Evolutionary conservation across 2,329 filamentous ascomycete species (phyloP), one percentile per base, ranked within the genome.

Genomic region (Ophiobolus disseminans): DNA sequence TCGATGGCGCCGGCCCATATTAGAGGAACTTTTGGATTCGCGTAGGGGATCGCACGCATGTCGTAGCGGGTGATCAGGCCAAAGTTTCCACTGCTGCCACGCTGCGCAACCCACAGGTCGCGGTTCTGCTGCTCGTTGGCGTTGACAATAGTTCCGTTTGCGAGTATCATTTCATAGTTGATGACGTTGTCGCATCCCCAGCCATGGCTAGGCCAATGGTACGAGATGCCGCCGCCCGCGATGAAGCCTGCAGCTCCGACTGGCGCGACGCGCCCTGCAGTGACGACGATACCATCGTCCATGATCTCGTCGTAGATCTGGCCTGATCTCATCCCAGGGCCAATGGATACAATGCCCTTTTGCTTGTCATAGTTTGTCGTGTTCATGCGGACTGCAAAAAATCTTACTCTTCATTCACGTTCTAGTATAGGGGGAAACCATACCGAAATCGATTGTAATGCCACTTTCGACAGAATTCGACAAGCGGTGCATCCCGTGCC

Each of bases 81-180:
- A 44, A 75, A 74, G 57, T 75, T 74, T 48, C 63, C 70, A 49
- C 62, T 66, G 17, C 73, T 72, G 2, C 72, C 73, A 46, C 73
- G 73, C 40, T 75, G 50, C 16, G 73, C 72, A 50, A 58, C 59
- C 58, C 64, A 74, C 1, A 76, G 62, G 39, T 75, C 70, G 10
- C 53, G 38, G 43, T 62, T 48, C 54, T 55, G 53, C 52, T 53
- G 38, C 3, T 55, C 48, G 30, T 69, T 75, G 23, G 63, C 73
- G 23, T 75, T 51, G 19, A 70, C 58, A 19, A 74, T 48, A 2
- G 59, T 57, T 10, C 71, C 73, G 35, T 63, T 57, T 25, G 70
- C 68, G 20, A 75, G 65, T 5, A 74, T 68, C 6, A 73, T 55
- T 44, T 69, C 59, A 20, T 11, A 56, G 23, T 68, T 69, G 20